phyloP scores from a whole-genome alignment of 2,329 filamentous ascomycete species.

The Talaromyces piceae region DNA sequence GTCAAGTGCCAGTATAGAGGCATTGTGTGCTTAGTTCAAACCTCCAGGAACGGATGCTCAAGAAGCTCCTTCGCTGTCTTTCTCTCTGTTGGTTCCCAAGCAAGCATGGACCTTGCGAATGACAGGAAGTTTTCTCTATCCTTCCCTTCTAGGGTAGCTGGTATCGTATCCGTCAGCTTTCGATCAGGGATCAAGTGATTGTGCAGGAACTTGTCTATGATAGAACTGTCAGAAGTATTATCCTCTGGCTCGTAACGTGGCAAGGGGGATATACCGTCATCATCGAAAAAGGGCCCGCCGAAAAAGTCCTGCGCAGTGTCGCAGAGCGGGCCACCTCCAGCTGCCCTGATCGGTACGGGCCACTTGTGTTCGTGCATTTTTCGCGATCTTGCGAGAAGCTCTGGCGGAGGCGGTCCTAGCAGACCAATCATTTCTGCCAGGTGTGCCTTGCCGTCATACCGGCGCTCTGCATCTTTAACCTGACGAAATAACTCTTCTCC shows the following conservation, averaged over 20 bases:
- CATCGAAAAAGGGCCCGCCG: slow-evolving; percentile 24
- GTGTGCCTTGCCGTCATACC: slow-evolving; percentile 15
- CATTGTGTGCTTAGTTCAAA: background rate
- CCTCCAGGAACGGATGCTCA: slow-evolving; percentile 28
- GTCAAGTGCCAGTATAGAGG: background rate
- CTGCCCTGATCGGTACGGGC: background rate
- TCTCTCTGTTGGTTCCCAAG: slow-evolving; percentile 28
- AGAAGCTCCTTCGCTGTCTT: slow-evolving; percentile 29
- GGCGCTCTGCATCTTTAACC: background rate
- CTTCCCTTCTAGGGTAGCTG: slow-evolving; percentile 19
- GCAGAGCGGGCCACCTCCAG: slow-evolving; percentile 1
- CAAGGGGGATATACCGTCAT: slow-evolving; percentile 19
- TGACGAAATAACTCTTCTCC: background rate
- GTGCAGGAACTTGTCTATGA: slow-evolving; percentile 18
- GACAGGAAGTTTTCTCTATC: slow-evolving; percentile 26
- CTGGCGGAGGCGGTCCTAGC: slow-evolving; percentile 31
- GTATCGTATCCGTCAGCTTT: slow-evolving; percentile 18
- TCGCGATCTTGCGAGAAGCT: slow-evolving; percentile 18
- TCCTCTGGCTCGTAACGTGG: background rate
- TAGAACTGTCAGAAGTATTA: slow-evolving; percentile 8
- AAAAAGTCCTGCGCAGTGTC: slow-evolving; percentile 7
- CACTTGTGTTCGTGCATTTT: slow-evolving; percentile 17
- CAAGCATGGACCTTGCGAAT: slow-evolving; percentile 28
- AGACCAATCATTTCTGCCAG: slow-evolving; percentile 37
- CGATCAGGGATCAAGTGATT: slow-evolving; percentile 17